Percentiles rank a stretch among this genome's conserved stretches.
phyloP scores from a whole-genome alignment of 768 basidiomycete species.

The Crucibulum laeve region DNA sequence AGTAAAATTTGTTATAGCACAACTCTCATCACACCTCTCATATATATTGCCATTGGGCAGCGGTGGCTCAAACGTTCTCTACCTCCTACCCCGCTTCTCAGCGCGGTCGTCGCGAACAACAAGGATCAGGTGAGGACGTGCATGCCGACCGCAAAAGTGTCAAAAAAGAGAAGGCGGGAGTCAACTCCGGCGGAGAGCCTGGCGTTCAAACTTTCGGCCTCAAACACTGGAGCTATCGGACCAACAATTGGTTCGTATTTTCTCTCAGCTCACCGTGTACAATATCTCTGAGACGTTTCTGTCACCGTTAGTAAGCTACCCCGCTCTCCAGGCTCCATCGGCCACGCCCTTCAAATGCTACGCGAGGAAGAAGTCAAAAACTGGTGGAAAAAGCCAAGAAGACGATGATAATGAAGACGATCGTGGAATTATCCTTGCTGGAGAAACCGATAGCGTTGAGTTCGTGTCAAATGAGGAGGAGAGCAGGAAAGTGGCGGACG shows the following conservation, averaged over 20 bases:
- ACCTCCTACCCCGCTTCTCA: neutral
- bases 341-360: slow-evolving; percentile 64
- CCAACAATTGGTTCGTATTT: slow-evolving; percentile 31
- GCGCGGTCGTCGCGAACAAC: neutral
- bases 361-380: slow-evolving; percentile 37
- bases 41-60: no score
- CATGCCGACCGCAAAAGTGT: slow-evolving; percentile 32
- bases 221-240: slow-evolving; percentile 22
- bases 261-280: neutral
- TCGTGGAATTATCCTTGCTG: slow-evolving; percentile 56
- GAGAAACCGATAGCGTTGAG: slow-evolving; percentile 82
- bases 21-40: slow-evolving; percentile 1
- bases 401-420: slow-evolving; percentile 19
- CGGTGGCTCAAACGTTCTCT: neutral
- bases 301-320: slow-evolving; percentile 39
- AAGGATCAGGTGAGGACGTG: slow-evolving; percentile 15
- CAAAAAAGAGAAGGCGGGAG: slow-evolving; percentile 40
- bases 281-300: neutral
- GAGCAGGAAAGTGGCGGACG: slow-evolving; percentile 39
- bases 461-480: slow-evolving; percentile 67
- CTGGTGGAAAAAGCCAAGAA: slow-evolving; percentile 14
- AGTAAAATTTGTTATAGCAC: slow-evolving; percentile 1
- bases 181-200: slow-evolving; percentile 19
- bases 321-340: slow-evolving; percentile 53
- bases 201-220: slow-evolving; percentile 24